Evolutionary conservation across 441 rosid species (phyloP), one percentile per base, ranked within the genome.

Genomic region (Erodium trifolium): DNA sequence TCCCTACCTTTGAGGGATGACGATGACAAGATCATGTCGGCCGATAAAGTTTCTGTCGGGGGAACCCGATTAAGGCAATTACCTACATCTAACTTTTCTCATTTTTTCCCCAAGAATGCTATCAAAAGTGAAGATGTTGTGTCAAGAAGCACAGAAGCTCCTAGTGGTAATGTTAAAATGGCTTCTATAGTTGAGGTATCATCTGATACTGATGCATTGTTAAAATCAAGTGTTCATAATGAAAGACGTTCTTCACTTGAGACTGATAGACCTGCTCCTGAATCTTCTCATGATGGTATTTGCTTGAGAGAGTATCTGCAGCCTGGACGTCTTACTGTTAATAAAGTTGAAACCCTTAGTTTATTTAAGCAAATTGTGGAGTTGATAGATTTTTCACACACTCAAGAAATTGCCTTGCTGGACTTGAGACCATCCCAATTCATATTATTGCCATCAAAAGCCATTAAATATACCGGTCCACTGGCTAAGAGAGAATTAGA

Each of bases 341-440:
- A 84, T 70, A 88, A 81, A 74, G 71, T 67, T 19, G 82, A 82
- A 60, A 72, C 83, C 67, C 69, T 87, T 72, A 73, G 43, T 68
- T 63, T 88, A 63, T 87, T 88, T 74, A 86, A 80, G 87, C 88
- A 83, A 81, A 85, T 87, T 69, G 86, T 87, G 75, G 87, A 88
- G 86, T 73, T 91, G 60, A 88, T 88, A 78, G 88, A 83, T 76
- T 80, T 75, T 10, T 85, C 87, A 27, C 97, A 88, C 55, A 82
- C 87, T 10, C 88, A 83, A 81, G 90, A 88, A 16, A 73, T 79
- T 65, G 77, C 75, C 57, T 84, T 91, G 83, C 79, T 77, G 70
- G 91, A 86, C 72, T 70, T 91, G 67, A 68, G 82, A 64, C 90
- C 90, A 34, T 88, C 92, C 49, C 68, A 76, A 77, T 83, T 91